Evolutionary conservation across 2,329 filamentous ascomycete species (phyloP).

Genomic region (Macrophomina pseudophaseolina): DNA sequence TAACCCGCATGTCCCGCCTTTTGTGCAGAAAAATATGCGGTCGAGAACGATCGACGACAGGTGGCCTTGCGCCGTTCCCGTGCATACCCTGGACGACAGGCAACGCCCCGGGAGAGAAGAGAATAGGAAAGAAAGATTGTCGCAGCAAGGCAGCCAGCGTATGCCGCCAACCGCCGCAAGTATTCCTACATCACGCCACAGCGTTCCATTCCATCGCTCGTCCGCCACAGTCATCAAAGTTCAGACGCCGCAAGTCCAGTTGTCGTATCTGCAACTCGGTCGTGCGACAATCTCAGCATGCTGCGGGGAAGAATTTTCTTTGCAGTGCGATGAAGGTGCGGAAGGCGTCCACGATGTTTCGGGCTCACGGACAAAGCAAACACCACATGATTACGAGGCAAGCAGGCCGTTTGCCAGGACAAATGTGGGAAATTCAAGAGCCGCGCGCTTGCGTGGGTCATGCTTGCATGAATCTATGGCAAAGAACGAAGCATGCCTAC

Average conservation of each 20-base stretch:
- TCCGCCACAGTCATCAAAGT: not conserved
- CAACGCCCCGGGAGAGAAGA: not conserved
- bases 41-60: not conserved
- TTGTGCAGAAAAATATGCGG: not conserved
- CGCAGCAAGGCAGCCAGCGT: not conserved
- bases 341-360: not conserved
- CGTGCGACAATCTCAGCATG: not conserved
- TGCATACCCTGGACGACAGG: not conserved
- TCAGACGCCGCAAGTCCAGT: not conserved
- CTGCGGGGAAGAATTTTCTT: not conserved
- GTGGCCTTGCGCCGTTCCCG: not conserved
- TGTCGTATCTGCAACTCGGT: not conserved
- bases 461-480: no score
- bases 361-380: not conserved
- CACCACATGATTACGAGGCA: not conserved
- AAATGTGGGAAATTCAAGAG: no score
- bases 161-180: not conserved
- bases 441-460: no score
- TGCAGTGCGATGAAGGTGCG: not conserved
- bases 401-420: not conserved
- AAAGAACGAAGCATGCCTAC: no score
- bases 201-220: not conserved
- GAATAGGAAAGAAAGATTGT: not conserved
- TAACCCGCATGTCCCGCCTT: not conserved
- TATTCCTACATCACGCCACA: not conserved